phyloP scores from a whole-genome alignment of 306 rosid species.

The Calophaca sinica region DNA sequence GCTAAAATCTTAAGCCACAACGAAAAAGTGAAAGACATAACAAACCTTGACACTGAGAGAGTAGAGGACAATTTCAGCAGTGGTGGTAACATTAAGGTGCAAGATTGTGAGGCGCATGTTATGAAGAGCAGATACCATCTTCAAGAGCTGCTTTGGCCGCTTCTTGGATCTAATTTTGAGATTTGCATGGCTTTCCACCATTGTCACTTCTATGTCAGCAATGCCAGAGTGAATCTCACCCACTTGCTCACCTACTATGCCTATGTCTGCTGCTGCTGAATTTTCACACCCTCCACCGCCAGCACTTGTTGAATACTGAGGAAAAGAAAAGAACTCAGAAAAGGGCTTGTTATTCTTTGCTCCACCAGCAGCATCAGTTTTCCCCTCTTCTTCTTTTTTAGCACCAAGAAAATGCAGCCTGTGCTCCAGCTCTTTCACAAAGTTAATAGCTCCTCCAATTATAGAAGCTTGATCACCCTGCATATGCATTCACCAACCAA shows the following conservation, averaged over 20 bases:
- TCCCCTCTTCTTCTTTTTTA: slow-evolving; percentile 45
- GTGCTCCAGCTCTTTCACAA: slow-evolving; percentile 90
- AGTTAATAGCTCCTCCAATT: slow-evolving; percentile 92
- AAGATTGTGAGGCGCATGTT: slow-evolving; percentile 73
- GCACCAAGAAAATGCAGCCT: slow-evolving; percentile 70
- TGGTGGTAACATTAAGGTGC: slow-evolving; percentile 81
- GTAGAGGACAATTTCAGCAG: slow-evolving; percentile 67
- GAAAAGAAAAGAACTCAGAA: slow-evolving; percentile 82
- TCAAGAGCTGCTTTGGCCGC: slow-evolving; percentile 76
- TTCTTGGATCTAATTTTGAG: slow-evolving; percentile 75
- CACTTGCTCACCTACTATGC: slow-evolving; percentile 25
- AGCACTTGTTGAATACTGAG: slow-evolving; percentile 70
- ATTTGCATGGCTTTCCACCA: slow-evolving; percentile 96
- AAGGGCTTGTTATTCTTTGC: slow-evolving; percentile 54
- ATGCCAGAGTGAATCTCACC: slow-evolving; percentile 49
- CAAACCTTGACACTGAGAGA: slow-evolving; percentile 83
- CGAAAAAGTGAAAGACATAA: background rate
- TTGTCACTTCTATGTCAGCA: slow-evolving; percentile 91
- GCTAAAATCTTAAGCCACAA: background rate
- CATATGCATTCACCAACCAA: slow-evolving; percentile 50
- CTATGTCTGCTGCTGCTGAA: slow-evolving; percentile 30
- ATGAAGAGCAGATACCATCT: slow-evolving; percentile 75
- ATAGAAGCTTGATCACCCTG: slow-evolving; percentile 98
- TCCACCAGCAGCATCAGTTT: background rate
- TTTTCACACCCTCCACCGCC: slow-evolving; percentile 33